These are phyloP conservation scores for Gnaphalium uliginosum DNA, from an alignment of 129 eudicot genomes.

Conservation along the genomic window DNA sequence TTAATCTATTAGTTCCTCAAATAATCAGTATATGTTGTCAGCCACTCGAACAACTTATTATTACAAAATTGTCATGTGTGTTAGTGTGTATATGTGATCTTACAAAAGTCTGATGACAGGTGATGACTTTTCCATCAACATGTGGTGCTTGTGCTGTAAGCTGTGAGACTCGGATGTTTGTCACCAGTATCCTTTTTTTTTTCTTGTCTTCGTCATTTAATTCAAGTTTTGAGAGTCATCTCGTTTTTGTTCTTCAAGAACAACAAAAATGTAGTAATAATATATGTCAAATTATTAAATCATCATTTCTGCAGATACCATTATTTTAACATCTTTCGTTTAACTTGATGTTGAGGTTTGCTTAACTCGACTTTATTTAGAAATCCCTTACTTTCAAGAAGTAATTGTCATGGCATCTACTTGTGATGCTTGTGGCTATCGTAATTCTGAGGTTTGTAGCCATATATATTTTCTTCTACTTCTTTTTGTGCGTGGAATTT, in stretches of 20 bases:
- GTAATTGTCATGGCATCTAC: conserved; percentile 95
- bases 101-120: conserved; percentile 37
- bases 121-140: conserved; percentile 73
- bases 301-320: neutral
- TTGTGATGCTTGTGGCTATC: conserved; percentile 93
- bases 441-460: conserved; percentile 81
- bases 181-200: conserved; percentile 68
- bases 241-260: conserved; percentile 5
- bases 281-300: conserved; percentile 14
- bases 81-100: neutral
- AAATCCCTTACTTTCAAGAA: conserved; percentile 94
- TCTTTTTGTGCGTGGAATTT: neutral
- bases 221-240: neutral
- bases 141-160: conserved; percentile 70
- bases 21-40: neutral
- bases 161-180: conserved; percentile 72
- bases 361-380: conserved; percentile 56
- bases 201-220: conserved; percentile 10
- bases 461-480: neutral
- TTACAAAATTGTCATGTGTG: neutral
- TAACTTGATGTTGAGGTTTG: conserved; percentile 22
- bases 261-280: neutral
- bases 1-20: neutral
- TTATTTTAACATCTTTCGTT: conserved; percentile 1
- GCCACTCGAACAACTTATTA: neutral